Base-by-base conservation (phyloP, 176 grass and related monocot genomes). In the Elaeis guineensis region DNA sequence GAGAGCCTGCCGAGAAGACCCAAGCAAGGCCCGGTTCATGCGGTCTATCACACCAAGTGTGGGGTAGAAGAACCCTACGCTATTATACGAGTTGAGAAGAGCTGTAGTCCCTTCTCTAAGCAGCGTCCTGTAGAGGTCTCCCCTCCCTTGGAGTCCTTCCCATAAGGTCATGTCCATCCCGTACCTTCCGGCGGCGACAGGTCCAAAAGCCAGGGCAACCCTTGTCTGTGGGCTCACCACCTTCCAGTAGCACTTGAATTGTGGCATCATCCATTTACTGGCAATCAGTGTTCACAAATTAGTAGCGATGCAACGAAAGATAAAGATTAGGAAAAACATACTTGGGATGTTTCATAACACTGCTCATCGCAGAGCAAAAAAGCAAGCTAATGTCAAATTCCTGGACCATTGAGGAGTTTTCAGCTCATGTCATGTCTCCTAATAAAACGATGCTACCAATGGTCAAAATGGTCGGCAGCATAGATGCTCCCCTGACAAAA, bases 51-150 rank as follows among this genome's bases (percentile, higher is more conserved):
- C 86, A 69, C 67, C 78, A 5, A 82, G 62, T 16, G 90, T 61
- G 25, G 72, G 21, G 62, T 69, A 69, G 65, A 69, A 52, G 55
- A 77, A 77, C 6, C 74, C 6, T 4, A 30, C 51, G 72, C 79
- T 87, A 69, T 90, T 75, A 80, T 86, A 90, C 15, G 90, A 88
- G 69, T 95, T 90, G 19, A 95, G 77, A 23, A 95, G 80, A 52
- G 82, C 78, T 17, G 90, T 72, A 4, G 86, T 95, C 1, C 75
- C 86, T 79, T 95, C 90, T 49, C 90, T 75, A 30, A 95, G 86
- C 69, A 95, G 80, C 16, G 90, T 90, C 1, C 70, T 35, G 71
- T 90, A 95, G 1, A 75, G 17, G 70, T 95, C 86, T 1, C 83
- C 82, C 25, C 77, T 75, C 5, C 90, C 83, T 4, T 76, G 71